phyloP scores from a whole-genome alignment of 1,284 basidiomycete genomes.

The Gomphus sp. region DNA sequence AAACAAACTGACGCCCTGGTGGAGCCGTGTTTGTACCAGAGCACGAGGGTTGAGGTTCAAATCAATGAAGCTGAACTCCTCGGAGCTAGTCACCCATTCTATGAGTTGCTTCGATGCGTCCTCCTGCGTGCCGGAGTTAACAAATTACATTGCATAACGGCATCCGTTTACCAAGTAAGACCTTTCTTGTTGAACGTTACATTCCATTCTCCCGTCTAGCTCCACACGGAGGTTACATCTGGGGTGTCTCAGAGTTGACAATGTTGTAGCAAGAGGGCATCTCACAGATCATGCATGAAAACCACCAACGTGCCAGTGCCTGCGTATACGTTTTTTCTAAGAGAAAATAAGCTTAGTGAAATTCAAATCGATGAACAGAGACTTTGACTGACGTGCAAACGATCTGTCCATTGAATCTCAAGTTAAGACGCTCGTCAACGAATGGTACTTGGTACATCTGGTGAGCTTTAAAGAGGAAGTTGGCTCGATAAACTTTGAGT shows the following conservation, averaged over 20 bases:
- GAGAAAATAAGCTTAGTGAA: neutral
- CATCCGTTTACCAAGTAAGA: slow-evolving; percentile 61
- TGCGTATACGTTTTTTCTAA: slow-evolving; percentile 9
- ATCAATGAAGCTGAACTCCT: slow-evolving; percentile 74
- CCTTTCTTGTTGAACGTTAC: slow-evolving; percentile 67
- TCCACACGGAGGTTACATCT: slow-evolving; percentile 85
- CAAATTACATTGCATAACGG: slow-evolving; percentile 2
- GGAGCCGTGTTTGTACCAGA: slow-evolving; percentile 20
- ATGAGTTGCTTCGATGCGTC: slow-evolving; percentile 79
- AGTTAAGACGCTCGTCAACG: slow-evolving; percentile 52
- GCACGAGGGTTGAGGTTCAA: slow-evolving; percentile 78
- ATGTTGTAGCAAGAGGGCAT: slow-evolving; percentile 9
- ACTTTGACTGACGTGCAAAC: slow-evolving; percentile 68
- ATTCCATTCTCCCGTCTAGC: slow-evolving; percentile 59
- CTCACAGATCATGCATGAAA: slow-evolving; percentile 89
- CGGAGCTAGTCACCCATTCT: slow-evolving; percentile 53
- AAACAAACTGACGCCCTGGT: neutral
- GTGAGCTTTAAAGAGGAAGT: slow-evolving; percentile 66
- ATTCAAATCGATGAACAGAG: neutral
- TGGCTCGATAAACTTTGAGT: slow-evolving; percentile 76
- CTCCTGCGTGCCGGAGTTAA: slow-evolving; percentile 39
- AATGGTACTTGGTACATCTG: slow-evolving; percentile 78
- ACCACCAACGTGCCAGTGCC: slow-evolving; percentile 64
- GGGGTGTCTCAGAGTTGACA: neutral
- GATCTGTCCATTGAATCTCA: slow-evolving; percentile 69